Evolutionary conservation across 169 alveolate species (phyloP).

Genomic region (Babesia divergens): DNA sequence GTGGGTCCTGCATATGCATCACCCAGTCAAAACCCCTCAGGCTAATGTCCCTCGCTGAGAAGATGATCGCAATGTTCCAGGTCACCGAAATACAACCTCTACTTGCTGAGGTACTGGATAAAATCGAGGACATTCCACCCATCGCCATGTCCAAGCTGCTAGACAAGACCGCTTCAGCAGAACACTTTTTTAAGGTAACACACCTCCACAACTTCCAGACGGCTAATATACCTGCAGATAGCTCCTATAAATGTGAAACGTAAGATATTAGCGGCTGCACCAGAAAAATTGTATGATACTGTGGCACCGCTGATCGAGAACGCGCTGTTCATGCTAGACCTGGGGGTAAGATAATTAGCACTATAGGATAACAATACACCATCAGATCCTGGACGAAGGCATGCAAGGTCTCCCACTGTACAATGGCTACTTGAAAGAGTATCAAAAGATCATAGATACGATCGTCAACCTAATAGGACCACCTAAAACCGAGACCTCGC

Average conservation of each 20-base stretch:
- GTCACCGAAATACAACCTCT: slow-evolving; percentile 76
- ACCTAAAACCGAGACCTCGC: slow-evolving; percentile 28
- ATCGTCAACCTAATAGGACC: slow-evolving; percentile 54
- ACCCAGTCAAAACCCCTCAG: background rate
- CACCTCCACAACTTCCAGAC: background rate
- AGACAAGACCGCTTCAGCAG: slow-evolving; percentile 72
- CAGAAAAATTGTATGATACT: slow-evolving; percentile 29
- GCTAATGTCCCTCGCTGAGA: slow-evolving; percentile 61
- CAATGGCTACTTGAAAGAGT: slow-evolving; percentile 21
- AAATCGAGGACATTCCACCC: slow-evolving; percentile 67
- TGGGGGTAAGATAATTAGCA: slow-evolving; percentile 33
- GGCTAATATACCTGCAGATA: background rate
- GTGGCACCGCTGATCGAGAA: slow-evolving; percentile 37
- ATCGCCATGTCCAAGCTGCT: slow-evolving; percentile 58
- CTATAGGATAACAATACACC: background rate
- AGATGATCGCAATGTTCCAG: slow-evolving; percentile 74
- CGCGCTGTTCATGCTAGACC: slow-evolving; percentile 48
- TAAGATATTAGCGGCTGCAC: slow-evolving; percentile 56
- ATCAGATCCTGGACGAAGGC: slow-evolving; percentile 44
- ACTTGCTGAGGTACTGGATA: slow-evolving; percentile 61
- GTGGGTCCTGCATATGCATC: background rate
- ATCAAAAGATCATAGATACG: slow-evolving; percentile 10
- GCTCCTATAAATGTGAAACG: slow-evolving; percentile 36
- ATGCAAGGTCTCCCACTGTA: slow-evolving; percentile 2
- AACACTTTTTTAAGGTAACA: slow-evolving; percentile 65